A percentile compares a stretch with the other conserved stretches of the same genome.
These are phyloP conservation scores for Trichoderma breve DNA, from an alignment of 2,329 filamentous ascomycete genomes.

Conservation along the genomic window DNA sequence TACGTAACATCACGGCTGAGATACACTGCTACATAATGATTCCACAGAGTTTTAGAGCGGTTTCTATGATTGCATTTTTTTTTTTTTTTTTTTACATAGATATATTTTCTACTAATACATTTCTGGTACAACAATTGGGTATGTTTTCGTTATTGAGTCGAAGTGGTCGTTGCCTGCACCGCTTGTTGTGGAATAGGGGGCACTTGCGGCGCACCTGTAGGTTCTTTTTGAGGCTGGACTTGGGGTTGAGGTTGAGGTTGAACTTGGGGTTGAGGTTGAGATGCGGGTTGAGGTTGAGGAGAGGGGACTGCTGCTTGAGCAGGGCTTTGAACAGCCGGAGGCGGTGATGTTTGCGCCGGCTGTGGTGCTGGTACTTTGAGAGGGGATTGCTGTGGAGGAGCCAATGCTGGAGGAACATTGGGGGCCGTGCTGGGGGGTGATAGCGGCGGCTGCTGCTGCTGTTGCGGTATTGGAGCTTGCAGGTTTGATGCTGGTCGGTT, in stretches of 20 bases:
- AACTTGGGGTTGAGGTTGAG: too few relatives aligned
- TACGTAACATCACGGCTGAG: neutral
- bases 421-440: neutral
- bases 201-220: neutral
- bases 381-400: neutral
- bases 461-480: neutral
- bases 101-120: neutral
- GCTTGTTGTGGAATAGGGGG: neutral
- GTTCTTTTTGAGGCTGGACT: neutral
- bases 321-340: neutral
- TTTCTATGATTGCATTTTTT: neutral
- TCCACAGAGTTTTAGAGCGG: neutral
- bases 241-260: neutral
- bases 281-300: neutral
- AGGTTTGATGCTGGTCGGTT: neutral
- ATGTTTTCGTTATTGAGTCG: neutral
- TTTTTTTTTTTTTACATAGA: neutral
- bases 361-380: neutral
- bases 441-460: neutral
- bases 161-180: neutral
- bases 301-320: neutral
- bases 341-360: neutral
- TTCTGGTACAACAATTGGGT: neutral
- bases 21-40: neutral
- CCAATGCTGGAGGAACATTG: neutral